Conservation (phyloP, 306 rosid species). For the Prunus dulcis region DNA sequence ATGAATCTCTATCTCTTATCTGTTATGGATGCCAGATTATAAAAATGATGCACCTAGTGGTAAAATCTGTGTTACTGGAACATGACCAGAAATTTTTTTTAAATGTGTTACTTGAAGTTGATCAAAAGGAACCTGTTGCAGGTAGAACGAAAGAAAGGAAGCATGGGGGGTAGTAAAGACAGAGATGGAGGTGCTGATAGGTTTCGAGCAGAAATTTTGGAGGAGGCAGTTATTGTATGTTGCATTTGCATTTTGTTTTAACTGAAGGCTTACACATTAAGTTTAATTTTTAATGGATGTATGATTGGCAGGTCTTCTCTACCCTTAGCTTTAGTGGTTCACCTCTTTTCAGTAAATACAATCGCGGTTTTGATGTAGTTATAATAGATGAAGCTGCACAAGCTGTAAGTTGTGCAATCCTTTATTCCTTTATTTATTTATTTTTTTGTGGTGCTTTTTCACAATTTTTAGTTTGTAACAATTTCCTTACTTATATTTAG, state of each 20-base stretch:
- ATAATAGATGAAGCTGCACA: slow-evolving; percentile 99
- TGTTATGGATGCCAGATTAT: not conserved
- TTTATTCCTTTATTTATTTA: not conserved
- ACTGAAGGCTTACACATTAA: not conserved
- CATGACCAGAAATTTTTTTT: not conserved
- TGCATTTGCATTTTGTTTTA: slow-evolving; percentile 17
- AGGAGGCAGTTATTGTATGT: slow-evolving; percentile 85
- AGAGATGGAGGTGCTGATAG: slow-evolving; percentile 61
- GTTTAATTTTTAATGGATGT: slow-evolving; percentile 31
- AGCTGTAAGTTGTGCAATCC: slow-evolving; percentile 62
- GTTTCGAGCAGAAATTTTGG: slow-evolving; percentile 68
- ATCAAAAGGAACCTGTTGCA: slow-evolving; percentile 37
- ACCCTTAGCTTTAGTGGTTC: slow-evolving; percentile 95
- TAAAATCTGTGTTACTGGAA: not conserved
- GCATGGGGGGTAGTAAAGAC: slow-evolving; percentile 53
- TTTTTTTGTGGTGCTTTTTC: not conserved
- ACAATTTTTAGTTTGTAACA: not conserved
- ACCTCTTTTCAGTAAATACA: slow-evolving; percentile 64
- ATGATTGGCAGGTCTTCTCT: slow-evolving; percentile 78
- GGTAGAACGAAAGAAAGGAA: slow-evolving; percentile 60
- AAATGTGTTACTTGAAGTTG: slow-evolving; percentile 15
- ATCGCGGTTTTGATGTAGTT: slow-evolving; percentile 85
- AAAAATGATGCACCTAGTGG: not conserved
- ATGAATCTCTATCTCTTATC: not conserved
- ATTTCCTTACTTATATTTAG: not conserved